Evolutionary conservation across 805 yeast genomes (phyloP), one percentile per base, ranked within the genome.

Genomic region (Hagleromyces aurorensis): DNA sequence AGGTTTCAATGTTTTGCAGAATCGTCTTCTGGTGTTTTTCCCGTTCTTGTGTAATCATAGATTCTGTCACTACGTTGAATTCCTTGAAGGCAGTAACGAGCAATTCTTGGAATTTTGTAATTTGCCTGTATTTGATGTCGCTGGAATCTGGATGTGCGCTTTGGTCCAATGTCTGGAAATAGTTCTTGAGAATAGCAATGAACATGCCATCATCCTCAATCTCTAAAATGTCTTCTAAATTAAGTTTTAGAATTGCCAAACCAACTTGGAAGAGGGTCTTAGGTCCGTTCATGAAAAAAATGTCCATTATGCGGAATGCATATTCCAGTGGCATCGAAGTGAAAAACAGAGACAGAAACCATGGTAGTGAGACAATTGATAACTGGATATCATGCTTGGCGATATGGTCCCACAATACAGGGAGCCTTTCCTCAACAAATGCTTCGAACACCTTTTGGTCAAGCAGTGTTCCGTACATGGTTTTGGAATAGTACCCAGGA

Each of bases 381-480:
- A 93, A 64, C 49, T 93, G 97, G 30, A 91, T 89, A 48, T 91
- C 97, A 41, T 78, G 59, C 29, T 70, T 68, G 3, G 64, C 64
- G 25, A 91, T 74, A 55, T 91, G 96, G 7, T 72, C 81, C 80
- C 94, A 82, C 29, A 91, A 52, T 12, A 82, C 52, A 1, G 98
- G 98, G 79, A 91, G 75, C 0, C 91, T 84, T 32, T 79, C 82
- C 50, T 80, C 83, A 1, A 91, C 94, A 32, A 91, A 67, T 0
- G 84, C 72, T 57, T 91, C 98, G 52, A 91, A 83, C 1, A 91
- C 98, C 44, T 77, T 74, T 61, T 91, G 98, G 52, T 91, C 99
- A 20, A 91, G 62, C 17, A 91, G 61, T 1, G 96, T 91, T 15
- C 99, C 99, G 49, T 89, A 89, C 98, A 91, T 91, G 1, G 96